Evolutionary conservation across 225 moss, liverwort and hornwort genomes (phyloP), one percentile per base, ranked within the genome.

Genomic region (Pseudoscleropodium purum): DNA sequence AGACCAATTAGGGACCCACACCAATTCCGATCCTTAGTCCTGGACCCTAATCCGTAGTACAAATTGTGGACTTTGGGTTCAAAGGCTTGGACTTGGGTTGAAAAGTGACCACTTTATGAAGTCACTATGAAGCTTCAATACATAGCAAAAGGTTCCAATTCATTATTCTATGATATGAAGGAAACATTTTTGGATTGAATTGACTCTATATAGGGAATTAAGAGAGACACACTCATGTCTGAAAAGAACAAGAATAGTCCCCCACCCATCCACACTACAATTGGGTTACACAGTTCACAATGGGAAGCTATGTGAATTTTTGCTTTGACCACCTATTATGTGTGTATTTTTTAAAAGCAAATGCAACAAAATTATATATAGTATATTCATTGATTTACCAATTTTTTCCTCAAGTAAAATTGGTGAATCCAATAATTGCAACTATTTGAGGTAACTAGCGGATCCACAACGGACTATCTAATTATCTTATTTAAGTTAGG

Each of bases 381-480:
- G 8, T 33, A 13, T 13, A 6, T 37, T 54, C 15, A 0, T 37
- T 24, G 4, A 54, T 54, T 54, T 54, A 6, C 0, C 15, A 36
- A 15, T 52, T 5, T 36, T 52, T 36, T 36, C 36, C 2, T 34
- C 5, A 34, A 13, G 3, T n/a, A 15, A 76, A 77, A 15, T 52
- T 14, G 37, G 24, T 14, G 5, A 24, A 36, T 78, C 4, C 2
- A 36, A 37, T 36, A 2, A 54, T 54, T 37, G 36, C 6, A 24
- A 54, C 15, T 78, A 24, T 36, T 0, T 2, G 0, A 23, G 0
- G 5, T 24, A 15, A 23, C 1, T 0, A 2, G 0, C 52, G 1
- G 52, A 15, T 54, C 9, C 0, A 52, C 5, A 52, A 36, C 14
- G 52, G 52, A 1, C 3, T 36, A 23, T 8, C 8, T 57, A 21